Percentiles rank a stretch among this genome's conserved stretches.
phyloP scores from a whole-genome alignment of 2,329 filamentous ascomycete species.

The Curvularia hawaiiensis region DNA sequence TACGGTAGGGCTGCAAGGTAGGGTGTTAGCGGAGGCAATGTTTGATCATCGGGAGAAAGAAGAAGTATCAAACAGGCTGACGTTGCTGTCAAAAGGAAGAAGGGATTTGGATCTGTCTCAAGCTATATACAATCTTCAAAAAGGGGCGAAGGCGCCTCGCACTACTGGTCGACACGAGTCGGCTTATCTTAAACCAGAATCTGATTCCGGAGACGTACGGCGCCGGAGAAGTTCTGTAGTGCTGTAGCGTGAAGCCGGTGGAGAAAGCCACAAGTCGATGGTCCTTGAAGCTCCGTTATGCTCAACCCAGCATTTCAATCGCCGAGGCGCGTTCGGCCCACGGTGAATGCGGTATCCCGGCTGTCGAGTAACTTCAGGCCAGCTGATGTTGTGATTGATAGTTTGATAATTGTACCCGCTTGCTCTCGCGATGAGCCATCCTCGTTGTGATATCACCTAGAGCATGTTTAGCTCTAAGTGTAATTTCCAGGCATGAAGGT shows the following conservation, averaged over 20 bases:
- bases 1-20: conserved; percentile 10
- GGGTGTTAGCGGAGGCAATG: neutral
- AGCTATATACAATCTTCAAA: neutral
- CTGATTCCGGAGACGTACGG: neutral
- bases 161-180: neutral
- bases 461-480: conserved; percentile 12
- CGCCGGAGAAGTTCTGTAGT: neutral
- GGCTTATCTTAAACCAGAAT: neutral
- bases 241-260: conserved; percentile 11
- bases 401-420: conserved; percentile 11
- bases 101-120: no score
- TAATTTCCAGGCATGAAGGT: neutral
- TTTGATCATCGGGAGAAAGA: neutral
- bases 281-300: conserved; percentile 7
- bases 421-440: conserved; percentile 22
- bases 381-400: conserved; percentile 25
- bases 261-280: conserved; percentile 19
- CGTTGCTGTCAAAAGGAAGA: no score
- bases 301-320: conserved; percentile 9
- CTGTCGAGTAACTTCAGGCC: conserved; percentile 21
- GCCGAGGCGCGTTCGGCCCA: conserved; percentile 16
- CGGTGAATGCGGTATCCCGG: conserved; percentile 23
- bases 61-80: neutral
- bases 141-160: no score
- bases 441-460: conserved; percentile 21